A percentile compares a stretch with the other conserved stretches of the same genome.
Conservation (phyloP, 2,329 filamentous ascomycete genomes). For the Aspergillus floridensis region DNA sequence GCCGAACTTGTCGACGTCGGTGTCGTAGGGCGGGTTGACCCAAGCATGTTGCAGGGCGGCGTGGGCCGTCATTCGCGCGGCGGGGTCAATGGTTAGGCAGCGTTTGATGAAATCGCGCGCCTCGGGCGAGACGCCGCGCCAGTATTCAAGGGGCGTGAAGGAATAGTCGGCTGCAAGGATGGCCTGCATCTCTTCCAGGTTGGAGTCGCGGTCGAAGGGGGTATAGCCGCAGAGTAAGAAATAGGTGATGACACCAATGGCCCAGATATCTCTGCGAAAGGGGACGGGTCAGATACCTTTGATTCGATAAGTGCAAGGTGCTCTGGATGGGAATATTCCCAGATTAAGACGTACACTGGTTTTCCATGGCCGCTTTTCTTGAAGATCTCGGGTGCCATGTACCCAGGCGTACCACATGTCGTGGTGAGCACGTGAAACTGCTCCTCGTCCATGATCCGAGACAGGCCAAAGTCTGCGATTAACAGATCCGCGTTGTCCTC, state of each 20-base stretch:
- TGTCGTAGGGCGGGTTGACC: constrained; percentile 58
- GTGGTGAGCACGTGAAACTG: constrained; percentile 97
- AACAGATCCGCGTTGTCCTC: constrained; percentile 96
- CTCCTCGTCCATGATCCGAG: constrained; percentile 97
- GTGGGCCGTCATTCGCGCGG: constrained; percentile 85
- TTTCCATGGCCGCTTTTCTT: constrained; percentile 98
- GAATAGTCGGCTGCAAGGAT: constrained; percentile 95
- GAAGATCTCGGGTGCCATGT: constrained; percentile 99
- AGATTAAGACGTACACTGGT: constrained; percentile 64
- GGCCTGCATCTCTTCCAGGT: constrained; percentile 99
- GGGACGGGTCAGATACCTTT: neutral
- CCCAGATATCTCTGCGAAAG: constrained; percentile 76
- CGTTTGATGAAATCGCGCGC: constrained; percentile 89
- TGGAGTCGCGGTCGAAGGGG: constrained; percentile 93
- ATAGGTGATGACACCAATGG: constrained; percentile 97
- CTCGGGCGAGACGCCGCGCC: constrained; percentile 82
- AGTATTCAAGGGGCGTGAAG: constrained; percentile 93
- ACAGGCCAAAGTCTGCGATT: constrained; percentile 95
- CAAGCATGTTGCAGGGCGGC: constrained; percentile 66
- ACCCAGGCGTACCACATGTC: constrained; percentile 94
- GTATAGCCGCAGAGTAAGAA: constrained; percentile 98
- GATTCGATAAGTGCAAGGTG: neutral
- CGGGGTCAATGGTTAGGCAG: constrained; percentile 87
- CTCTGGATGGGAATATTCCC: neutral
- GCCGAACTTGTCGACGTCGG: constrained; percentile 30